A percentile compares a stretch with the other conserved stretches of the same genome.
Evolutionary conservation across 208 protist genomes (phyloP).

Genomic region (Entamoeba invadens): DNA sequence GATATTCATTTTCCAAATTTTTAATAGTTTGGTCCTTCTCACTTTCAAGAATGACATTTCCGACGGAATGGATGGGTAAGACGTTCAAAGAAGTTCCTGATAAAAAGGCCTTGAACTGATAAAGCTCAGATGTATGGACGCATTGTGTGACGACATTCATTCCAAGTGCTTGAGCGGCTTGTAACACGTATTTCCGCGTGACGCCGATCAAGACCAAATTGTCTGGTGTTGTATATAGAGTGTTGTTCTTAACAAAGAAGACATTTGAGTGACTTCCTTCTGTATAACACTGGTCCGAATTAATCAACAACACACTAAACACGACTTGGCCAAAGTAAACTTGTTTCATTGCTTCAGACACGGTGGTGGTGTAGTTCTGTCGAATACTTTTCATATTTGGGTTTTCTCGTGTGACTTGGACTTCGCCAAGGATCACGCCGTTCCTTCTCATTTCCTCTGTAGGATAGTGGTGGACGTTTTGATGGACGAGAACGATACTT

Average conservation of each 20-base stretch:
- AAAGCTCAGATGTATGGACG: not conserved
- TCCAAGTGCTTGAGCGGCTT: not conserved
- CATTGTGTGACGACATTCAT: not conserved
- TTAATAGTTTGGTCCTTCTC: not conserved
- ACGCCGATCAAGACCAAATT: not conserved
- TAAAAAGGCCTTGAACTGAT: not conserved
- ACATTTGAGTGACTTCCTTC: not conserved
- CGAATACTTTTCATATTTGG: not conserved
- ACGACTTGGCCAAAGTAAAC: not conserved
- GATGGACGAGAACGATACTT: not conserved
- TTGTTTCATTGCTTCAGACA: not conserved
- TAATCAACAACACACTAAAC: not conserved
- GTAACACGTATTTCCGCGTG: not conserved
- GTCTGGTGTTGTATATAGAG: not conserved
- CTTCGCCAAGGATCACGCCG: not conserved
- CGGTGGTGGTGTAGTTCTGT: not conserved
- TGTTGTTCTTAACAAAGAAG: not conserved
- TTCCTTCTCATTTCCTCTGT: not conserved
- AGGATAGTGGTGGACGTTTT: not conserved
- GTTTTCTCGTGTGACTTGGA: not conserved
- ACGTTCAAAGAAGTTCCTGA: not conserved
- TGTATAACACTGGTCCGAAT: not conserved
- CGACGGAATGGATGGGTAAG: not conserved
- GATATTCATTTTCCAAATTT: not conserved
- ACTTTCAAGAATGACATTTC: not conserved